Conservation (phyloP, 331 rosid genomes). For the Quercus phellos region DNA sequence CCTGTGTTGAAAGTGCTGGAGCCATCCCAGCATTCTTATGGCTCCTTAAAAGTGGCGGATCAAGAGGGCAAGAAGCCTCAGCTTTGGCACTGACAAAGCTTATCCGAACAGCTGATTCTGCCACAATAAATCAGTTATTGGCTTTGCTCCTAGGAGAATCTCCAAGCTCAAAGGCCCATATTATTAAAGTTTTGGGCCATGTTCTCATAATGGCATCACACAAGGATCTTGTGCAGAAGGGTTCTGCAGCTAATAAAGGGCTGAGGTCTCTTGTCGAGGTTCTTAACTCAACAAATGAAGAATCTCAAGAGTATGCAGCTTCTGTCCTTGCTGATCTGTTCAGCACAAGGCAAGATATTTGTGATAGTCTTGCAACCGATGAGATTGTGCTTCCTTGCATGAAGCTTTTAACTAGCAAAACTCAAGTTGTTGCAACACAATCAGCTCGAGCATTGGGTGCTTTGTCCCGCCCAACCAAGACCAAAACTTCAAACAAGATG, state of each 20-base stretch:
- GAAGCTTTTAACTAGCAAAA: constrained; percentile 87
- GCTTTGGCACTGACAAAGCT: constrained; percentile 86
- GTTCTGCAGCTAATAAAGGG: constrained; percentile 82
- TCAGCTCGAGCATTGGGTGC: constrained; percentile 92
- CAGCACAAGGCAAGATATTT: constrained; percentile 80
- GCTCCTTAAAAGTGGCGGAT: constrained; percentile 85
- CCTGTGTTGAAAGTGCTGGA: constrained; percentile 97
- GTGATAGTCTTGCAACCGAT: constrained; percentile 79
- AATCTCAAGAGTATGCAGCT: constrained; percentile 81
- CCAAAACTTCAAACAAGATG: constrained; percentile 55
- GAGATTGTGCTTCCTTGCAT: constrained; percentile 83
- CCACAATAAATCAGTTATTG: constrained; percentile 81
- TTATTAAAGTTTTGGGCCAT: constrained; percentile 82
- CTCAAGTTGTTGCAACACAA: constrained; percentile 87
- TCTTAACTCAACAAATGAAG: constrained; percentile 75
- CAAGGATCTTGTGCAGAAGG: constrained; percentile 66
- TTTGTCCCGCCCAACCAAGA: constrained; percentile 72
- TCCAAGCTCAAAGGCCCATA: constrained; percentile 69
- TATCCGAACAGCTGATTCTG: constrained; percentile 73
- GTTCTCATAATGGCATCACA: constrained; percentile 72
- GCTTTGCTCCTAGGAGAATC: constrained; percentile 82
- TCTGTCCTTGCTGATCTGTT: constrained; percentile 91
- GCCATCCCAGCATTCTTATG: constrained; percentile 86
- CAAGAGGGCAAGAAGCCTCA: constrained; percentile 87
- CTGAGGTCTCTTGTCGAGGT: constrained; percentile 81